Conservation (phyloP, 2,329 filamentous ascomycete genomes). For the Golovinomyces cichoracearum region DNA sequence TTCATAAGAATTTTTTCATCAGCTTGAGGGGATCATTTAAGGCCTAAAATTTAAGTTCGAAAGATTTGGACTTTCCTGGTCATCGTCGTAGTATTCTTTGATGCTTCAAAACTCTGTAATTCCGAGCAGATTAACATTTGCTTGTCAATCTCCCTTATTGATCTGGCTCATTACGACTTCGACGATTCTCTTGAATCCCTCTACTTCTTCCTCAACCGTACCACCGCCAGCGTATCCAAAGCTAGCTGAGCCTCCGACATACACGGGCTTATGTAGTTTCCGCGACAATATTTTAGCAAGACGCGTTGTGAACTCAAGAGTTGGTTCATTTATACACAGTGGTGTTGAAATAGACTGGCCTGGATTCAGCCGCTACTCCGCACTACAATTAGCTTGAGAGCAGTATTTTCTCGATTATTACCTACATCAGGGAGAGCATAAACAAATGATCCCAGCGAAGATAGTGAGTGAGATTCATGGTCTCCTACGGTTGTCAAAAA, state of each 20-base stretch:
- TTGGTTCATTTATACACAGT: conserved; percentile 49
- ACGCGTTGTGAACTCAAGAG: conserved; percentile 64
- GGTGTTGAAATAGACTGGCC: conserved; percentile 48
- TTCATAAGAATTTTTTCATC: too few species aligned
- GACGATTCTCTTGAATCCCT: conserved; percentile 51
- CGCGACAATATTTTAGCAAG: conserved; percentile 63
- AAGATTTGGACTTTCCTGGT: too few species aligned
- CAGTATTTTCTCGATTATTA: conserved; percentile 1
- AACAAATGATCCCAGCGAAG: conserved; percentile 63
- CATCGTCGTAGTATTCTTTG: too few species aligned
- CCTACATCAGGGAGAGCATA: conserved; percentile 76
- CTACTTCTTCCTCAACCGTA: conserved; percentile 80
- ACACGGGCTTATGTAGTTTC: conserved; percentile 47
- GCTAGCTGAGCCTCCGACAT: conserved; percentile 70
- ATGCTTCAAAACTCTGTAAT: too few species aligned
- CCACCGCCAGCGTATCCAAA: conserved; percentile 50
- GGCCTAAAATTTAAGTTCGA: too few species aligned
- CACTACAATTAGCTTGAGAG: not conserved
- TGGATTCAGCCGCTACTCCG: conserved; percentile 15
- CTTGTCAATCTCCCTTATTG: too few species aligned
- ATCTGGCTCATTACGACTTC: conserved; percentile 37
- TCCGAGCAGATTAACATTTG: too few species aligned
- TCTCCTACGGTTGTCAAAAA: conserved; percentile 32
- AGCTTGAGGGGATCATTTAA: too few species aligned
- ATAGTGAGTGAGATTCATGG: conserved; percentile 23